These are phyloP conservation scores for Xylaria sp. DNA, from an alignment of 2,329 filamentous ascomycete genomes.

Conservation along the genomic window DNA sequence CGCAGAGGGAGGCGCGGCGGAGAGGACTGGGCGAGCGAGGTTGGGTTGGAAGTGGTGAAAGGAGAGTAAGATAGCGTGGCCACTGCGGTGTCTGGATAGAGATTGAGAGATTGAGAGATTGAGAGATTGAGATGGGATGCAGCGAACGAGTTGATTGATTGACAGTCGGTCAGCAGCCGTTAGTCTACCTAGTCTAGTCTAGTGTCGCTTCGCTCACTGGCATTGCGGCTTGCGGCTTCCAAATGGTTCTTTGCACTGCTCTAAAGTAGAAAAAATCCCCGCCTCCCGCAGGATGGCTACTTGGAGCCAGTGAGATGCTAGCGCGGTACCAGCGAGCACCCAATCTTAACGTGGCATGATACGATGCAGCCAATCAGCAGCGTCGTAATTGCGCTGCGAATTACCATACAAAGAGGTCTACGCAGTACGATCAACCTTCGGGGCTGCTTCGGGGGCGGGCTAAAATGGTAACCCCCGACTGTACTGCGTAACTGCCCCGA, in stretches of 20 bases:
- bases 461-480: constrained; percentile 32
- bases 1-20: constrained; percentile 5
- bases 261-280: constrained; percentile 15
- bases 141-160: constrained; percentile 19
- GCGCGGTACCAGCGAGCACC: constrained; percentile 16
- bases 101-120: too few relatives aligned
- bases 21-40: constrained; percentile 12
- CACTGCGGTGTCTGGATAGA: constrained; percentile 16
- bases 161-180: constrained; percentile 33
- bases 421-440: background rate
- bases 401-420: background rate
- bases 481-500: too few relatives aligned
- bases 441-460: constrained; percentile 28
- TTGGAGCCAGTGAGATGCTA: constrained; percentile 30
- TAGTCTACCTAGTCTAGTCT: background rate
- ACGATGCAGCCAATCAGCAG: constrained; percentile 30
- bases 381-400: constrained; percentile 22
- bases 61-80: constrained; percentile 20
- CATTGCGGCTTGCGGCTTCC: too few relatives aligned
- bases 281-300: constrained; percentile 25
- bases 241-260: constrained; percentile 31
- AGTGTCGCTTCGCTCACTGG: too few relatives aligned
- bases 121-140: constrained; percentile 20
- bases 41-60: background rate
- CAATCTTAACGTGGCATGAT: constrained; percentile 31